phyloP scores from a whole-genome alignment of 2,329 filamentous ascomycete genomes.

The Hypomyces perniciosus region DNA sequence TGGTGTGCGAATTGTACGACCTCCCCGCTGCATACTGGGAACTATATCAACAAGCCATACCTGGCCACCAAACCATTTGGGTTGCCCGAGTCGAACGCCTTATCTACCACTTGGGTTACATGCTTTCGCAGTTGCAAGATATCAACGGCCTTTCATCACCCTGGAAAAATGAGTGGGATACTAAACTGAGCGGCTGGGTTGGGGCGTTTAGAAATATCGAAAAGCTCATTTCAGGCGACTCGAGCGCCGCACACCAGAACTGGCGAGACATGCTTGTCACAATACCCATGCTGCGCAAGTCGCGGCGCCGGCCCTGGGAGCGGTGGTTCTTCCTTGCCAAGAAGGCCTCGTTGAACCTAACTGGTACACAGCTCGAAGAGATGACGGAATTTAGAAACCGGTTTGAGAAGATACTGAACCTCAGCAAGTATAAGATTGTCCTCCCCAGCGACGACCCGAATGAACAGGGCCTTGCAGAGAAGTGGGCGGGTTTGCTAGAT shows the following conservation, averaged over 20 bases:
- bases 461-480: slow-evolving; percentile 15
- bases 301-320: slow-evolving; percentile 9
- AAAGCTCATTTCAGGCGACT: slow-evolving; percentile 11
- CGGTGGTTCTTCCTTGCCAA: slow-evolving; percentile 36
- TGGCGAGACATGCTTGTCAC: slow-evolving; percentile 20
- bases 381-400: background rate
- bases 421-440: slow-evolving; percentile 17
- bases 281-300: slow-evolving; percentile 21
- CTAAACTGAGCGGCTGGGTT: slow-evolving; percentile 10
- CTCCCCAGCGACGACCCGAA: slow-evolving; percentile 11
- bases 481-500: slow-evolving; percentile 17
- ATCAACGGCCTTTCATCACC: background rate
- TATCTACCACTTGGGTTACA: background rate
- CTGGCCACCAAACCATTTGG: slow-evolving; percentile 11
- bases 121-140: background rate
- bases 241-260: background rate
- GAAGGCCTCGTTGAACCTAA: slow-evolving; percentile 62
- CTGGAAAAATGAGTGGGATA: slow-evolving; percentile 14
- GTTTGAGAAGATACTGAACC: background rate
- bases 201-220: slow-evolving; percentile 12
- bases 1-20: slow-evolving; percentile 20
- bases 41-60: slow-evolving; percentile 8
- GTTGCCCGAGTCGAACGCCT: slow-evolving; percentile 1
- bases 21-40: slow-evolving; percentile 13
- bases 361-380: slow-evolving; percentile 77